Base-by-base conservation (phyloP, 1,284 basidiomycete species). In the Rhodotorula glutinis region DNA sequence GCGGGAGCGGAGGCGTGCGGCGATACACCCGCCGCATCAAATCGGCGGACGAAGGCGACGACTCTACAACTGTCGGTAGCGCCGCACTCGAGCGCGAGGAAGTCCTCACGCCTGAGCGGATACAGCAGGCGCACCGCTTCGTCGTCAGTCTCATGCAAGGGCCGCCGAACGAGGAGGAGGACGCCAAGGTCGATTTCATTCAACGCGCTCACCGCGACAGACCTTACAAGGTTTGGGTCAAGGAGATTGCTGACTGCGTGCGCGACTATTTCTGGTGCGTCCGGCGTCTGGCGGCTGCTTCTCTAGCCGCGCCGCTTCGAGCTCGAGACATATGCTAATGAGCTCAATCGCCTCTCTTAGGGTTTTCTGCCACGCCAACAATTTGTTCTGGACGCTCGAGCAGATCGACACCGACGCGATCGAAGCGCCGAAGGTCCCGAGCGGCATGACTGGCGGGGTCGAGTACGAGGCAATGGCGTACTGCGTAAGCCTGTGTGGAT, bases 381-480 rank as follows among this genome's bases (percentile, higher is more conserved):
- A 98, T 76, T 86, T 87, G 1, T 87, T 95, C 54, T 97, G 93
- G 93, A 82, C 87, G 23, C 80, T 94, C 33, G 80, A 83, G 9
- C 88, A 92, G 73, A 87, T 91, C 0, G 89, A 97, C 75, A 88
- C 91, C 76, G 85, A 82, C 2, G 85, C 85, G 63, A 91, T 94
- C 7, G 91, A 93, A 79, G 89, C 88, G 74, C 96, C 95, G 5
- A 85, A 91, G 46, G 95, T 96, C 4, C 95, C 96, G 0, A 92
- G 92, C 11, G 95, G 95, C 11, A 97, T 98, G 86, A 98, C 96
- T 0, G 96, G 95, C 13, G 95, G 96, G 16, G 96, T 98, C 16
- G 95, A 98, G 78, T 94, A 89, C 77, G 95, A 98, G 79, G 95
- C 95, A 0, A 96, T 98, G 88, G 85, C 85, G 21, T 98, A 98